These are phyloP conservation scores for Verticillium tricorpus DNA, from an alignment of 2,329 filamentous ascomycete species.

Conservation along the genomic window DNA sequence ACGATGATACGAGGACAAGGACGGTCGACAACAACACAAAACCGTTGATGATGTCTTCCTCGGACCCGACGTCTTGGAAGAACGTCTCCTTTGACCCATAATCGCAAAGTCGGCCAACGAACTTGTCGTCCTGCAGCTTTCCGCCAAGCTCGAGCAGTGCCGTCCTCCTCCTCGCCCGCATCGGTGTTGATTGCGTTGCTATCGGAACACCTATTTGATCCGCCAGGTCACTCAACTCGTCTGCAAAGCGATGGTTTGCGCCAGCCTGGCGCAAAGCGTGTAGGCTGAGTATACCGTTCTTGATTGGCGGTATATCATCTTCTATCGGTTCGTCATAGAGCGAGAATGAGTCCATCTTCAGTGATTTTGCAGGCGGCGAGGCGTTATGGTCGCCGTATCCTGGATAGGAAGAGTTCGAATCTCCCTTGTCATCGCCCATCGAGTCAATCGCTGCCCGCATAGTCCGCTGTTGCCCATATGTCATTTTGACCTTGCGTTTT, in stretches of 20 bases:
- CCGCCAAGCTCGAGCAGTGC: conserved; percentile 56
- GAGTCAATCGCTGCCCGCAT: conserved; percentile 25
- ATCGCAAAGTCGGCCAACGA: conserved; percentile 67
- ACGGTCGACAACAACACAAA: conserved; percentile 63
- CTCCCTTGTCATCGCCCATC: conserved; percentile 14
- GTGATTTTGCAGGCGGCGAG: conserved; percentile 8
- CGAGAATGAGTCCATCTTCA: conserved; percentile 18
- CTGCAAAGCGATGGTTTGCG: conserved; percentile 60
- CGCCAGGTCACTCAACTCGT: conserved; percentile 61
- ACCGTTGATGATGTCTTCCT: conserved; percentile 57
- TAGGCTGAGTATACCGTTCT: conserved; percentile 54
- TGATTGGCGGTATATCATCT: conserved; percentile 31
- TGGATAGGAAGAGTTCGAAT: neutral
- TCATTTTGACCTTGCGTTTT: conserved; percentile 8
- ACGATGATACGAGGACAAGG: conserved; percentile 55
- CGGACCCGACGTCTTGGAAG: conserved; percentile 54
- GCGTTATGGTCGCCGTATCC: neutral
- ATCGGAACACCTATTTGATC: conserved; percentile 53
- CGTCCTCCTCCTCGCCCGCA: conserved; percentile 52
- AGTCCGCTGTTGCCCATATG: conserved; percentile 19
- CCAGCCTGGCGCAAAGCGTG: conserved; percentile 63
- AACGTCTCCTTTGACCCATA: conserved; percentile 68
- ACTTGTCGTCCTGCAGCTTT: conserved; percentile 58
- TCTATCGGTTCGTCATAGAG: conserved; percentile 39
- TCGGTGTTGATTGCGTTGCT: conserved; percentile 36